A percentile compares a stretch with the other conserved stretches of the same genome.
phyloP scores from a whole-genome alignment of 805 yeast species.

The Wickerhamomyces bovis region DNA sequence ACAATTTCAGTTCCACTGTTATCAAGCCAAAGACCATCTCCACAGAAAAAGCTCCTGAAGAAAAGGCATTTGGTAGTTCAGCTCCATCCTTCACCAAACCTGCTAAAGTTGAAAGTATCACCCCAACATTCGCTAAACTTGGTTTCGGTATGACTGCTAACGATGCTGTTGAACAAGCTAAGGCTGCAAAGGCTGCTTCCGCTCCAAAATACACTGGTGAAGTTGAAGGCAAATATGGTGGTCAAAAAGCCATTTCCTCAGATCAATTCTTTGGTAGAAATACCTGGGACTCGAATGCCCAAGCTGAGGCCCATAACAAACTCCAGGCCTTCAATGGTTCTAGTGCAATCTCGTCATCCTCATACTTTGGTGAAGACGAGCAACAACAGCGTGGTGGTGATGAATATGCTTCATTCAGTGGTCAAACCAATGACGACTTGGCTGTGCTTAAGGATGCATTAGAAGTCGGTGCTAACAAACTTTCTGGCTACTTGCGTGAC shows the following conservation, averaged over 20 bases:
- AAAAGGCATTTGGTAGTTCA: slow-evolving; percentile 3
- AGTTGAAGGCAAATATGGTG: slow-evolving; percentile 72
- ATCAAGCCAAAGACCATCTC: slow-evolving; percentile 17
- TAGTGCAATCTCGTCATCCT: slow-evolving; percentile 82
- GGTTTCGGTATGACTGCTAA: slow-evolving; percentile 88
- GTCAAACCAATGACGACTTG: slow-evolving; percentile 83
- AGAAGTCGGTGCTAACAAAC: slow-evolving; percentile 88
- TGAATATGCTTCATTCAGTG: slow-evolving; percentile 61
- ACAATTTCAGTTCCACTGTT: slow-evolving; percentile 9
- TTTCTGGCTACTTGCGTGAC: slow-evolving; percentile 82
- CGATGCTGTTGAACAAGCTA: slow-evolving; percentile 42
- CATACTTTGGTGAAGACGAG: slow-evolving; percentile 87
- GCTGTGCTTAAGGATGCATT: slow-evolving; percentile 85
- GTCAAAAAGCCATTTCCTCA: slow-evolving; percentile 90
- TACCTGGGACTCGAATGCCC: slow-evolving; percentile 68
- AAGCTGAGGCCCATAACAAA: slow-evolving; percentile 76
- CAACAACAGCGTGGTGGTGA: slow-evolving; percentile 32
- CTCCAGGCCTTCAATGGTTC: slow-evolving; percentile 81
- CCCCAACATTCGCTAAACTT: slow-evolving; percentile 71
- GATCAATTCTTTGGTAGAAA: slow-evolving; percentile 93
- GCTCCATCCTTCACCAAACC: slow-evolving; percentile 8
- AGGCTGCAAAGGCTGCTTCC: slow-evolving; percentile 39
- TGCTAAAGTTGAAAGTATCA: slow-evolving; percentile 35
- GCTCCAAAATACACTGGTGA: slow-evolving; percentile 68
- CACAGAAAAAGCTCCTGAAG: slow-evolving; percentile 18